Evolutionary conservation across 73 alveolate species (phyloP), one percentile per base, ranked within the genome.

Genomic region (Paraurostyla sp.): DNA sequence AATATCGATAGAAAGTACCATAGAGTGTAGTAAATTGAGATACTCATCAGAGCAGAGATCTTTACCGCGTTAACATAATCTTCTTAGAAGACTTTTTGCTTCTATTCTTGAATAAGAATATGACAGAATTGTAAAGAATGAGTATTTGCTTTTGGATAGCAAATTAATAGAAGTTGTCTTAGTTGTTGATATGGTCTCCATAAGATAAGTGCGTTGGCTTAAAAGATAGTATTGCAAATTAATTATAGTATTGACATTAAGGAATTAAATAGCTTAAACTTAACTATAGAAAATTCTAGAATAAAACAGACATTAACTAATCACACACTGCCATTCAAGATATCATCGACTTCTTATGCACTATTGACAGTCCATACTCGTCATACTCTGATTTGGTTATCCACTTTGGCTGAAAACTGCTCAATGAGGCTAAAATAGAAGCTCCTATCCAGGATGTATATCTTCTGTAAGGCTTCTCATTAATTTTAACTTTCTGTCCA

Each of bases 301-400:
- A n/a, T n/a, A n/a, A n/a, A n/a, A n/a, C n/a, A n/a, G n/a, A n/a
- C n/a, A n/a, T n/a, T n/a, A n/a, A n/a, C n/a, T n/a, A n/a, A n/a
- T n/a, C n/a, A n/a, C n/a, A n/a, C n/a, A n/a, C n/a, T n/a, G n/a
- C n/a, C n/a, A n/a, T 0, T 78, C 78, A 78, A 1, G 32, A 52
- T 7, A 52, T 43, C 89, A 78, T 52, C 7, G 89, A 50, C 43
- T 98, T 98, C 69, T 98, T 94, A 93, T 98, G 99, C 50, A 98
- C 99, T 58, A 98, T 97, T 42, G 97, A 56, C 41, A 97, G 88
- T 60, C 99, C 99, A 40, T 90, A 89, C 84, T 98, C 99, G 73
- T 98, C 99, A 89, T 95, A 98, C 85, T 98, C 99, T 11, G 93
- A 96, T 89, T 96, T 98, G 40, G 99, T 95, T 43, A 98, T 96